Conservation (phyloP, 257 asterid species). For the Capsicum pubescens region DNA sequence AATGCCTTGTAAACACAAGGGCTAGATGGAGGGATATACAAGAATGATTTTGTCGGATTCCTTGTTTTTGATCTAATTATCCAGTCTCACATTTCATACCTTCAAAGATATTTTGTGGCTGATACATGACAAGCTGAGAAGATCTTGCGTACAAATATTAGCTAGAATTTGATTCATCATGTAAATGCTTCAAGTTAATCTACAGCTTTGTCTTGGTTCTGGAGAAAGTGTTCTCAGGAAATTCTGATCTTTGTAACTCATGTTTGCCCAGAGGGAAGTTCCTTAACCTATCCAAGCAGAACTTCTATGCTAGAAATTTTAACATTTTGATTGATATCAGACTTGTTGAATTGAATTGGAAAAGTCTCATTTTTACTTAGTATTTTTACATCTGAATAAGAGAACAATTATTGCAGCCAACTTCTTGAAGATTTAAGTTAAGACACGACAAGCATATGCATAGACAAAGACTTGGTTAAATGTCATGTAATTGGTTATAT, state of each 20-base stretch:
- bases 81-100: conserved; percentile 2
- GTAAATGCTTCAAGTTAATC: neutral
- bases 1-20: neutral
- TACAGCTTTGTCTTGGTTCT: neutral
- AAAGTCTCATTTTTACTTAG: neutral
- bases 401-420: neutral
- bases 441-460: neutral
- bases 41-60: neutral
- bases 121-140: neutral
- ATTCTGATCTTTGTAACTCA: neutral
- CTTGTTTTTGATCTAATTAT: neutral
- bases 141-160: neutral
- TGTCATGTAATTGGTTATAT: too few relatives aligned
- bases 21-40: conserved; percentile 4
- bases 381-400: neutral
- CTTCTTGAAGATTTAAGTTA: neutral
- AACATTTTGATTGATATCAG: neutral
- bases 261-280: neutral
- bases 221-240: neutral
- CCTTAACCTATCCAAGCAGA: neutral
- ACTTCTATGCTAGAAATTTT: neutral
- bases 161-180: neutral
- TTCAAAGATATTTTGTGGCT: conserved; percentile 2
- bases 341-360: neutral
- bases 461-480: too few relatives aligned